Base-by-base conservation (phyloP, 352 stramenopile species). In the Phytophthora parvispora region DNA sequence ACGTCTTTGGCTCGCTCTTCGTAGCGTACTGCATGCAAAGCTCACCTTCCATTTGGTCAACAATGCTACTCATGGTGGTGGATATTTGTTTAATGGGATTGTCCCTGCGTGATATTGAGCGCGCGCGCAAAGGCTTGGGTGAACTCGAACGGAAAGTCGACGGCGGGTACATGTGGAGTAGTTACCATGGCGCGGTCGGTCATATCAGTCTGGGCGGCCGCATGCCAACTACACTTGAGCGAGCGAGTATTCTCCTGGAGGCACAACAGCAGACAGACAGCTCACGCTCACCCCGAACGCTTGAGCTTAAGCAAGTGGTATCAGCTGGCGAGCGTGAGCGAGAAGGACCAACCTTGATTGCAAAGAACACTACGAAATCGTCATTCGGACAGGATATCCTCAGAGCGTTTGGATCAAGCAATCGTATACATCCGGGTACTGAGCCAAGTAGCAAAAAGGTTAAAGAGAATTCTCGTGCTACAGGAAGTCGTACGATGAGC, bases 11-110 rank as follows among this genome's bases (percentile, higher is more conserved):
- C 4, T 52, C 45, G 13, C 20, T 52, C 13, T 52, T 52, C 16
- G 18, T 52, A 16, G 45, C 45, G 22, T 52, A 52, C 20, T 52
- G 45, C 5, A 52, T 52, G 45, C 45, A 52, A 5, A 52, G 45
- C 24, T 32, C 45, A n/a, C 45, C 45, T 6, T 52, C 45, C 2
- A 12, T 52, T 6, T 29, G 24, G 24, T 8, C 45, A 9, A 52
- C 45, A 16, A 20, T 52, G 24, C 13, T 22, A 15, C 45, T 52
- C 12, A 52, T 52, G 45, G 45, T 31, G 1, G 45, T 31, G 0
- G 45, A 32, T 31, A 20, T 52, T n/a, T 22, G 16, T 4, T 20
- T 52, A 18, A 52, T 52, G 20, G 12, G 45, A 15, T n/a, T 52
- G 13, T 52, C 45, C 12, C 45, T 52, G 15, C 45, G 45, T 52